Percentiles rank a stretch among this genome's conserved stretches.
Evolutionary conservation across 1,284 basidiomycete species (phyloP).

Genomic region (Rugosomyces carneus): DNA sequence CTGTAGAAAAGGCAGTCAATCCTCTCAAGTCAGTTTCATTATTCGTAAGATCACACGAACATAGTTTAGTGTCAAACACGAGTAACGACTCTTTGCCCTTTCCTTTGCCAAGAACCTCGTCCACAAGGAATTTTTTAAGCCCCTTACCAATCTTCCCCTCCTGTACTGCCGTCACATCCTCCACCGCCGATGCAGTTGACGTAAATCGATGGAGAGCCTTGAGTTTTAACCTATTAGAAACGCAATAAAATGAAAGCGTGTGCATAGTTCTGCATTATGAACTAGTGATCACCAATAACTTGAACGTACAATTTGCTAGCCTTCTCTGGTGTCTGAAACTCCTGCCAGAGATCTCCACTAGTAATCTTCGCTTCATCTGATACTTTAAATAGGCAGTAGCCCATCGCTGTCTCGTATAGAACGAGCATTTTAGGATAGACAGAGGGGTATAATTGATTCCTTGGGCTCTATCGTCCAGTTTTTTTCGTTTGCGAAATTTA

Average conservation of each 20-base stretch:
- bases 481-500: constrained; percentile 17
- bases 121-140: constrained; percentile 89
- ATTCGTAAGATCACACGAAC: constrained; percentile 46
- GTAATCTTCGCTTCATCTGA: constrained; percentile 86
- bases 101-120: constrained; percentile 82
- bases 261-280: not conserved
- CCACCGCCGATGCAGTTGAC: constrained; percentile 97
- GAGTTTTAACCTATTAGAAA: constrained; percentile 72
- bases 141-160: constrained; percentile 91
- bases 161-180: constrained; percentile 91
- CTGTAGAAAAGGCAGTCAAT: constrained; percentile 31
- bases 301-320: constrained; percentile 84
- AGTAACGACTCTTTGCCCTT: constrained; percentile 86
- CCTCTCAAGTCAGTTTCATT: not conserved
- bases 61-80: constrained; percentile 88
- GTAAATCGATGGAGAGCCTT: constrained; percentile 96
- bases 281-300: constrained; percentile 4
- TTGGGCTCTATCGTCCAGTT: constrained; percentile 7
- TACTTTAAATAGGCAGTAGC: constrained; percentile 98
- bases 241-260: not conserved
- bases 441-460: not conserved
- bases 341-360: constrained; percentile 82
- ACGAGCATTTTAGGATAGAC: constrained; percentile 59
- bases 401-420: constrained; percentile 80
- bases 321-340: constrained; percentile 88